A percentile compares a stretch with the other conserved stretches of the same genome.
phyloP scores from a whole-genome alignment of 2,329 filamentous ascomycete genomes.

The Fusarium tupiense region DNA sequence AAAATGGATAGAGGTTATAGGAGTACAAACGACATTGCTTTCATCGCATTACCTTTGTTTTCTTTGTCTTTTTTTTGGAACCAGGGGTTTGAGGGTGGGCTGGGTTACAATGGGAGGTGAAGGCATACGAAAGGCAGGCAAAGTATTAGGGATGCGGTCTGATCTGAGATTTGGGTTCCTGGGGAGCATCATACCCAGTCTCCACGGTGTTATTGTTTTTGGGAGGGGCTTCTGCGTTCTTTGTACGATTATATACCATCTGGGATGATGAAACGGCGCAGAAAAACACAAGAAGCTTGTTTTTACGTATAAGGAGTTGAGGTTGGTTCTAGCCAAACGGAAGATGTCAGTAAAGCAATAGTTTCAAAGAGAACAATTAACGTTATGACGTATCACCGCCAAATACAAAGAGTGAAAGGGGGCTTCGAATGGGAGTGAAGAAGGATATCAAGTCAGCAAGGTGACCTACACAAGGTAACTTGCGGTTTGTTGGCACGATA shows the following conservation, averaged over 20 bases:
- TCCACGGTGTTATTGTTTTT: constrained; percentile 13
- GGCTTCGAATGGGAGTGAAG: not conserved
- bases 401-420: not conserved
- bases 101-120: not conserved
- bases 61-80: constrained; percentile 14
- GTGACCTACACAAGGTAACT: not conserved
- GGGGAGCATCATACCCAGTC: constrained; percentile 4
- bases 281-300: constrained; percentile 31
- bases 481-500: not conserved
- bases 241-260: constrained; percentile 40
- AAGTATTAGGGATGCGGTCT: constrained; percentile 3
- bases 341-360: constrained; percentile 8
- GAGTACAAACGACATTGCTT: constrained; percentile 38
- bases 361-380: constrained; percentile 1
- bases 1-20: constrained; percentile 42
- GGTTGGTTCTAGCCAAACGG: constrained; percentile 13
- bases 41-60: constrained; percentile 21
- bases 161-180: not conserved
- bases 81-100: constrained; percentile 1
- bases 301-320: constrained; percentile 21
- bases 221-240: constrained; percentile 9
- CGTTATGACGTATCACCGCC: not conserved
- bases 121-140: not conserved
- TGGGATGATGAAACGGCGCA: constrained; percentile 29
- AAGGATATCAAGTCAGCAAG: not conserved